Evolutionary conservation across 345 rosid genomes (phyloP).

Genomic region (Sonneratia caseolaris): DNA sequence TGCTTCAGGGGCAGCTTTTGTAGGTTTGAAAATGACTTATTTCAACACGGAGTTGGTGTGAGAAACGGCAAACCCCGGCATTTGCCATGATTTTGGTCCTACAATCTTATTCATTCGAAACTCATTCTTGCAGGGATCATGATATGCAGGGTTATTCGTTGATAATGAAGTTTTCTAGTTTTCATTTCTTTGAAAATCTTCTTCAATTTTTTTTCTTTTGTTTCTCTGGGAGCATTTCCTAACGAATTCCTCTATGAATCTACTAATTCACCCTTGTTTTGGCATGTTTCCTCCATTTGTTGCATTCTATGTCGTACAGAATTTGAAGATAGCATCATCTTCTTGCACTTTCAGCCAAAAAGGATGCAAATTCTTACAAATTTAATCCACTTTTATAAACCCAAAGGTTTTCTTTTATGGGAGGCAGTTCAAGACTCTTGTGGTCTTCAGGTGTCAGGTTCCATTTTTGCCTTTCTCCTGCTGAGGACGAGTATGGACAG

Average conservation of each 20-base stretch:
- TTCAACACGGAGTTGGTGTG: constrained; percentile 17
- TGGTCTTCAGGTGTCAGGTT: not conserved
- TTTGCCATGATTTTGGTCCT: constrained; percentile 1
- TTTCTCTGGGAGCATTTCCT: not conserved
- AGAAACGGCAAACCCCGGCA: constrained; percentile 4
- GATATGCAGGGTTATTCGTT: constrained; percentile 4
- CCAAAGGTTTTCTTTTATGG: not conserved
- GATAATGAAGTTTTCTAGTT: not conserved
- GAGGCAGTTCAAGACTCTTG: not conserved
- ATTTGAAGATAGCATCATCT: not conserved
- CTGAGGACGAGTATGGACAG: not conserved
- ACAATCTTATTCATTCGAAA: not conserved
- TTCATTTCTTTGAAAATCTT: not conserved
- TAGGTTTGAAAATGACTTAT: constrained; percentile 19
- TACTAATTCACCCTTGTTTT: not conserved
- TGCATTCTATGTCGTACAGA: not conserved
- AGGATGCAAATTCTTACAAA: not conserved
- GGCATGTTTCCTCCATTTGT: not conserved
- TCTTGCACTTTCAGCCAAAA: not conserved
- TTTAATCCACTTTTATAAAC: not conserved
- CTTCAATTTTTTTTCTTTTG: too few relatives aligned
- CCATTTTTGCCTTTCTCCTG: not conserved
- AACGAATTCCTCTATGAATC: not conserved
- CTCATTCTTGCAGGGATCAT: constrained; percentile 13
- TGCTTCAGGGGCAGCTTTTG: constrained; percentile 21